phyloP scores from a whole-genome alignment of 352 stramenopile species.

The Phytophthora ramorum region DNA sequence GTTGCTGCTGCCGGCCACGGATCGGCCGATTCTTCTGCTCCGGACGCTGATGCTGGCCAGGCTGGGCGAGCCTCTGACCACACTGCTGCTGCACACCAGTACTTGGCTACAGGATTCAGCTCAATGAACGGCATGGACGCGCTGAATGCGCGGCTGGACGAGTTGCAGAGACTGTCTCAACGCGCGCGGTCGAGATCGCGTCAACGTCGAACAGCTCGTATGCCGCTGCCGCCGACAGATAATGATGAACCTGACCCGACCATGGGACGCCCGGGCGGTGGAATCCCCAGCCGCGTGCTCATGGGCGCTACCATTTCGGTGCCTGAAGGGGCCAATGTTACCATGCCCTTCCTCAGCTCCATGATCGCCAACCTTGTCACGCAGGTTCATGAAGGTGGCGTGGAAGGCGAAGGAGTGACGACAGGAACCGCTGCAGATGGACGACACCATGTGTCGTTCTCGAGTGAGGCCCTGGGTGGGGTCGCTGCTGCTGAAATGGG shows the following conservation, averaged over 20 bases:
- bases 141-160: conserved; percentile 16
- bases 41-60: conserved; percentile 2
- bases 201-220: conserved; percentile 10
- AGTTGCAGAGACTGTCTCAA: conserved; percentile 21
- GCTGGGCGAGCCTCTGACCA: not conserved
- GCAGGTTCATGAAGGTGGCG: conserved; percentile 40
- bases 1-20: conserved; percentile 17
- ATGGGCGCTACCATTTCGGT: conserved; percentile 84
- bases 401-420: conserved; percentile 8
- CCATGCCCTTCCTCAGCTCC: conserved; percentile 85
- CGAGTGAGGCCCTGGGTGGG: conserved; percentile 11
- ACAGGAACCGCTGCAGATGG: conserved; percentile 3
- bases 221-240: conserved; percentile 31
- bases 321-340: conserved; percentile 65
- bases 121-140: conserved; percentile 11
- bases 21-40: conserved; percentile 17
- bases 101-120: conserved; percentile 2
- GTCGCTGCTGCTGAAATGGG: conserved; percentile 19
- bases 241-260: conserved; percentile 82
- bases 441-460: conserved; percentile 30
- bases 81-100: not conserved
- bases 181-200: conserved; percentile 24
- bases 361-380: conserved; percentile 85
- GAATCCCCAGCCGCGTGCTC: conserved; percentile 47
- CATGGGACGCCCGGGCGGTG: conserved; percentile 25